A percentile compares a stretch with the other conserved stretches of the same genome.
These are phyloP conservation scores for Ambrosia artemisiifolia DNA, from an alignment of 129 eudicot genomes.

Conservation along the genomic window DNA sequence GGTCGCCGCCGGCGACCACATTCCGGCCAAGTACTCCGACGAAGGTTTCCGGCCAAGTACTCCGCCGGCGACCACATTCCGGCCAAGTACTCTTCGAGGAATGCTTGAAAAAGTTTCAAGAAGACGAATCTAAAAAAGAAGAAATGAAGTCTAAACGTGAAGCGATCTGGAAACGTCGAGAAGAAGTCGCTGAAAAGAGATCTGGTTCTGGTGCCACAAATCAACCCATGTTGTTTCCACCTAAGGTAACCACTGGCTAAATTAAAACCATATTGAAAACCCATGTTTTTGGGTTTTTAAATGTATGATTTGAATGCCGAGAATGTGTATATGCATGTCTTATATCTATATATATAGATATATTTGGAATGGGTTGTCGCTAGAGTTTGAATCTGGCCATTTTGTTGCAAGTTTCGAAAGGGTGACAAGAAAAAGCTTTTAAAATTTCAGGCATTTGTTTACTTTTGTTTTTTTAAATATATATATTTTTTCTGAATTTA, in stretches of 20 bases:
- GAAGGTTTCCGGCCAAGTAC: no score
- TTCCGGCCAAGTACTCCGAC: no score
- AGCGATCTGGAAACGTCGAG: conserved; percentile 66
- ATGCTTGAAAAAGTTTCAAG: conserved; percentile 62
- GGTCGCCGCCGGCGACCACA: no score
- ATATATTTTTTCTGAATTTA: conserved; percentile 9
- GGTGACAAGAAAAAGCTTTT: conserved; percentile 17
- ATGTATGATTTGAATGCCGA: conserved; percentile 21
- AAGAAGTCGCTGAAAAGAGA: conserved; percentile 64
- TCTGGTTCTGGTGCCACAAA: conserved; percentile 26
- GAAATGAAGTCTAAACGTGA: conserved; percentile 54
- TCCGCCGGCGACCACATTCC: no score
- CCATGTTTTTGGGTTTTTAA: background rate
- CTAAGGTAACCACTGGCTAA: conserved; percentile 33
- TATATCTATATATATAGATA: conserved; percentile 19
- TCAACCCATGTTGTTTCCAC: conserved; percentile 42
- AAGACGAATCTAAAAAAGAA: conserved; percentile 56
- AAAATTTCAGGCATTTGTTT: conserved; percentile 24
- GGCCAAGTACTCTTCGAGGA: conserved; percentile 69
- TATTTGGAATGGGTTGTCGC: conserved; percentile 32
- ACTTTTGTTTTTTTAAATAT: conserved; percentile 9
- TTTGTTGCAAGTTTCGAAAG: conserved; percentile 32
- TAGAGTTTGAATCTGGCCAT: conserved; percentile 29
- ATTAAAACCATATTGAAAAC: conserved; percentile 1
- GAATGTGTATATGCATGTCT: conserved; percentile 45